A percentile compares a stretch with the other conserved stretches of the same genome.
These are phyloP conservation scores for Populus ilicifolia DNA, from an alignment of 345 rosid genomes.

Conservation along the genomic window DNA sequence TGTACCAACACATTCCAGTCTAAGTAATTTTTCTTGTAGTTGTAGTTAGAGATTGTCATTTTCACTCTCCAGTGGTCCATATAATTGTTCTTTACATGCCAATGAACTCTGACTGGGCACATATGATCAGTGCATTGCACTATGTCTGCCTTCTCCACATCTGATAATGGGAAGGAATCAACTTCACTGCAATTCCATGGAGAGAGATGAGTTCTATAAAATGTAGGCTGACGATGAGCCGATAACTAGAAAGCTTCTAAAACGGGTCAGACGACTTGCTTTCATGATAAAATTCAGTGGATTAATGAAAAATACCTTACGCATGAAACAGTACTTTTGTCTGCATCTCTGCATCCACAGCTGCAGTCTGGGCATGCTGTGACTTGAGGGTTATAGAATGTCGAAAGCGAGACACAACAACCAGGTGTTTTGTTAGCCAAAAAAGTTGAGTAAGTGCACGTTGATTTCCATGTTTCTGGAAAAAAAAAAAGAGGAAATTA, in stretches of 20 bases:
- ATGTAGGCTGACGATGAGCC: not conserved
- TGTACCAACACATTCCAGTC: slow-evolving; percentile 57
- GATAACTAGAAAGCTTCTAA: not conserved
- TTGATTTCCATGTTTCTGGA: slow-evolving; percentile 65
- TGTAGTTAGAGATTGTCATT: slow-evolving; percentile 47
- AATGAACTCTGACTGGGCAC: slow-evolving; percentile 54
- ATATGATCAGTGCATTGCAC: slow-evolving; percentile 53
- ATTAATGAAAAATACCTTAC: slow-evolving; percentile 33
- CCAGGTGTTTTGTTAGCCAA: slow-evolving; percentile 41
- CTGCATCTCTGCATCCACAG: slow-evolving; percentile 57
- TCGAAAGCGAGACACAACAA: slow-evolving; percentile 59
- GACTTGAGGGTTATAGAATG: slow-evolving; percentile 50
- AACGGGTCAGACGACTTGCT: not conserved
- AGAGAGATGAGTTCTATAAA: not conserved
- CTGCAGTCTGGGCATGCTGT: slow-evolving; percentile 51
- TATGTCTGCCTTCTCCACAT: slow-evolving; percentile 19
- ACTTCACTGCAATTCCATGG: slow-evolving; percentile 31
- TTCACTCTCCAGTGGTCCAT: slow-evolving; percentile 48
- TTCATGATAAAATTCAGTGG: not conserved
- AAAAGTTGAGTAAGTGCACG: slow-evolving; percentile 51
- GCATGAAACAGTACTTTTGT: slow-evolving; percentile 30
- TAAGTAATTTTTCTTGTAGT: slow-evolving; percentile 45
- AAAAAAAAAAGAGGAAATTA: not conserved
- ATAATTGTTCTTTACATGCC: slow-evolving; percentile 58
- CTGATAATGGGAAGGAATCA: slow-evolving; percentile 6